A percentile compares a stretch with the other conserved stretches of the same genome.
Evolutionary conservation across 371 early-diverging fungal species (phyloP).

Genomic region (Mortierella sp.): DNA sequence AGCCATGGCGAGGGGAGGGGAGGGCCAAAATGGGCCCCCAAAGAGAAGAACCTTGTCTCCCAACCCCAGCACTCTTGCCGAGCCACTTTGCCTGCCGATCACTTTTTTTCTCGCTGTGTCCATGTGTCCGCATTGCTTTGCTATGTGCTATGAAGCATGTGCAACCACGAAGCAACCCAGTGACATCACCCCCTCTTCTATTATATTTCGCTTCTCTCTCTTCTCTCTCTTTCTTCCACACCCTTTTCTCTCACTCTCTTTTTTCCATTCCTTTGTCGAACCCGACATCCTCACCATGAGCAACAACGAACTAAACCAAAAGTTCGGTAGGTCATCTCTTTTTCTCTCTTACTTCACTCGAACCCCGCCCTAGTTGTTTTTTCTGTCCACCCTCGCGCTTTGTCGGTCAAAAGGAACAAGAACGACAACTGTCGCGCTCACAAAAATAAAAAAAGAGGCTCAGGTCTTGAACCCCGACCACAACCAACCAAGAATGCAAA

Average conservation of each 20-base stretch:
- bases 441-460: not conserved
- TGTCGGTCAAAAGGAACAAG: not conserved
- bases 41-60: not conserved
- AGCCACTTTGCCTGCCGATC: not conserved
- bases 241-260: not conserved
- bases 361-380: not conserved
- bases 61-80: too few species aligned
- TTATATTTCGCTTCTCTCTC: conserved; percentile 8
- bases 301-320: conserved; percentile 73
- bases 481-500: not conserved
- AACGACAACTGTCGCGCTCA: not conserved
- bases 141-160: not conserved
- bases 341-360: not conserved
- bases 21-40: not conserved
- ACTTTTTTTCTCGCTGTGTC: not conserved
- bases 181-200: not conserved
- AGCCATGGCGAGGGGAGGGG: not conserved
- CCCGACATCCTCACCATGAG: conserved; percentile 53
- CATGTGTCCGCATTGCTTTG: not conserved
- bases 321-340: conserved; percentile 65
- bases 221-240: conserved; percentile 7
- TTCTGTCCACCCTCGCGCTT: not conserved
- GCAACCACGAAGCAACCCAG: not conserved
- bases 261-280: not conserved
- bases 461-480: not conserved